phyloP scores from a whole-genome alignment of 2,329 filamentous ascomycete genomes.

The Magnaporthiopsis poae region DNA sequence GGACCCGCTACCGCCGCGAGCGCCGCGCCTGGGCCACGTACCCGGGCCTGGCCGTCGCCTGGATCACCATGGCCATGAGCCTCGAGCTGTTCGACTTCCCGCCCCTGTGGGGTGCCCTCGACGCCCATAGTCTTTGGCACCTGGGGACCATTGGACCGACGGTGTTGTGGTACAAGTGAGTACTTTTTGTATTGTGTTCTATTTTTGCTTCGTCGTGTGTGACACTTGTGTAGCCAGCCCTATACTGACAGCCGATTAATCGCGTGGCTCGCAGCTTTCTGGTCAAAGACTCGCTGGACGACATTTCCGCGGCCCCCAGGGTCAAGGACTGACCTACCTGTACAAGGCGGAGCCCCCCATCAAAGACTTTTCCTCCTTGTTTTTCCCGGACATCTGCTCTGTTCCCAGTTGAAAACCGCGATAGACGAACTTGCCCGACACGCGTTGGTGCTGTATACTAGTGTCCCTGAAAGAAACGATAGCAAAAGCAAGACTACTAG shows the following conservation, averaged over 20 bases:
- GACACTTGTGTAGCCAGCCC: no score
- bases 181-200: constrained; percentile 19
- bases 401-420: no score
- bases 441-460: no score
- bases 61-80: constrained; percentile 89
- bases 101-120: constrained; percentile 68
- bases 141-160: constrained; percentile 81
- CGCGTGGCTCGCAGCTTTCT: constrained; percentile 54
- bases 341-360: not conserved
- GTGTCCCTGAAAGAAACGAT: no score
- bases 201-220: not conserved
- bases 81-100: constrained; percentile 91
- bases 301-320: constrained; percentile 58
- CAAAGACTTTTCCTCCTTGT: not conserved
- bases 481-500: no score
- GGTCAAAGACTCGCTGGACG: constrained; percentile 73
- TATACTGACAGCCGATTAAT: constrained; percentile 16
- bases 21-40: constrained; percentile 72
- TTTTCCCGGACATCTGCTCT: not conserved
- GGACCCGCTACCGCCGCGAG: constrained; percentile 60
- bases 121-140: constrained; percentile 96
- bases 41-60: constrained; percentile 84
- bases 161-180: constrained; percentile 89
- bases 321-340: constrained; percentile 41
- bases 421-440: no score